Evolutionary conservation across 805 yeast species (phyloP), one percentile per base, ranked within the genome.

Genomic region (Ogataea paradorogensis): DNA sequence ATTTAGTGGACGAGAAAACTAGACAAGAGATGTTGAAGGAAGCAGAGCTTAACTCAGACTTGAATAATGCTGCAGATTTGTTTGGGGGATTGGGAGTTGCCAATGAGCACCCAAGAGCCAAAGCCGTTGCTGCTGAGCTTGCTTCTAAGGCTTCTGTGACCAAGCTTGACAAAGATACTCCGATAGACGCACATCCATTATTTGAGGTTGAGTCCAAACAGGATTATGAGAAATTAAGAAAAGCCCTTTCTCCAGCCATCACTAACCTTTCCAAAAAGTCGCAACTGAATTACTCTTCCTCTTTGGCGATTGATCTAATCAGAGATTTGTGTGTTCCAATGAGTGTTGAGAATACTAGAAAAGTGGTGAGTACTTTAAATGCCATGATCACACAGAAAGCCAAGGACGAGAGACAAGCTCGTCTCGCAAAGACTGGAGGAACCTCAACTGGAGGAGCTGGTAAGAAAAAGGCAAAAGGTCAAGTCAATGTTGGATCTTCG

Each of bases 381-480:
- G 91, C 90, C 4, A 62, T 82, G 40, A 70, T 84, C 47, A 89
- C 84, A 56, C 95, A 89, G 41, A 91, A 91, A 68, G 88, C 82
- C 63, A 83, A 82, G 60, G 84, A 83, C 40, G 98, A 91, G 68
- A 86, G 97, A 71, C 85, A 78, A 56, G 88, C 85, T 18, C 80
- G 96, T 63, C 68, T 85, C 55, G 77, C 84, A 53, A 83, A 81
- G 61, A 73, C 86, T 40, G 91, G 93, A 47, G 93, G 91, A 49
- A 84, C 95, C 20, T 78, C 91, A 27, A 77, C 87, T 16, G 95
- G 95, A 55, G 96, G 96, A 61, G 93, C 95, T 27, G 95, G 95
- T 66, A 89, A 90, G 76, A 84, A 84, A 78, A 91, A 90, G 78
- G 96, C 88, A 43, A 84, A 84, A 65, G 83, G 86, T 42, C 74